Percentiles rank a stretch among this genome's conserved stretches.
Conservation (phyloP, 129 eudicot genomes). For the Pittosporum tobira region DNA sequence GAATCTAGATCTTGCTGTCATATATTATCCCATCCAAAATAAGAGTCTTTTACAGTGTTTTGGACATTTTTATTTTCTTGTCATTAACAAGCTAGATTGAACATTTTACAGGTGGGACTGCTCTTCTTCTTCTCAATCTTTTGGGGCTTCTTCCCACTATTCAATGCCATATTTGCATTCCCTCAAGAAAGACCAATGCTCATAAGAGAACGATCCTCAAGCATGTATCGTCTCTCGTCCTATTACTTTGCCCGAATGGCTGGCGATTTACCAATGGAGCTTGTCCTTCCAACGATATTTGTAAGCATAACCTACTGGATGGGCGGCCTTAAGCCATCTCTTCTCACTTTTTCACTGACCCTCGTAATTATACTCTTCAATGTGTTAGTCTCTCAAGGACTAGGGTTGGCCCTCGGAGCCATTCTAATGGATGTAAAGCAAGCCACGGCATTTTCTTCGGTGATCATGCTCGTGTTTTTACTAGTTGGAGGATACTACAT, state of each 20-base stretch:
- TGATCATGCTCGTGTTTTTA: conserved; percentile 75
- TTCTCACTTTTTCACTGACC: conserved; percentile 53
- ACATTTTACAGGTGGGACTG: conserved; percentile 61
- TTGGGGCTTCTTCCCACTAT: conserved; percentile 93
- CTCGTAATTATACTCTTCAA: conserved; percentile 60
- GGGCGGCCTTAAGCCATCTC: conserved; percentile 85
- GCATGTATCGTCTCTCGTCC: conserved; percentile 89
- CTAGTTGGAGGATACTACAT: conserved; percentile 88
- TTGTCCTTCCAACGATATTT: conserved; percentile 73
- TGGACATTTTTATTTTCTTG: too few relatives aligned
- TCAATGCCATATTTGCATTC: conserved; percentile 73
- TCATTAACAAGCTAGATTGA: too few relatives aligned
- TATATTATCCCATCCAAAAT: too few relatives aligned
- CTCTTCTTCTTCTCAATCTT: conserved; percentile 92
- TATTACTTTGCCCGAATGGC: conserved; percentile 76
- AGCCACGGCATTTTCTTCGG: conserved; percentile 78
- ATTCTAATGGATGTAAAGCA: conserved; percentile 79
- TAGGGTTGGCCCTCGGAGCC: conserved; percentile 93
- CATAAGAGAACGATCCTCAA: conserved; percentile 57
- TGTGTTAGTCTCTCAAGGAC: conserved; percentile 92
- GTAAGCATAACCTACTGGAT: conserved; percentile 71
- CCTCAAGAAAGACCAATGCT: conserved; percentile 89
- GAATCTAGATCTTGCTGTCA: too few relatives aligned
- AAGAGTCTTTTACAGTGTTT: too few relatives aligned
- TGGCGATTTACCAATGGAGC: conserved; percentile 93